Evolutionary conservation across 768 basidiomycete genomes (phyloP).

Genomic region (Leccinum incarnatum): DNA sequence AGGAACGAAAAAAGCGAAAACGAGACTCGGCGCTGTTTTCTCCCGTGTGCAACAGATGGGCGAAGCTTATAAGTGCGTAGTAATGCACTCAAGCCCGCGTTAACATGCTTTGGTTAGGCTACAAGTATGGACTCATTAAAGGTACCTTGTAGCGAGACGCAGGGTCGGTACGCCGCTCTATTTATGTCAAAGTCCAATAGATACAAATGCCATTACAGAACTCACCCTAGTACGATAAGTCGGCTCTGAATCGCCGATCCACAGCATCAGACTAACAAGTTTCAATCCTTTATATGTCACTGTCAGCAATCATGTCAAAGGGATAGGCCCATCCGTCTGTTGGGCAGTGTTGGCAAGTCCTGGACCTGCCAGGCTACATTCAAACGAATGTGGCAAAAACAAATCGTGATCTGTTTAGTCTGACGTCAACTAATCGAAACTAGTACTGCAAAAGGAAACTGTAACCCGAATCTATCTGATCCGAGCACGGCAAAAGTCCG

Average conservation of each 20-base stretch:
- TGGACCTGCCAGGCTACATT: no score
- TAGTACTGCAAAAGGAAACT: background rate
- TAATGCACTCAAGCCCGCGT: background rate
- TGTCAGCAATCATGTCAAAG: no score
- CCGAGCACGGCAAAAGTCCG: background rate
- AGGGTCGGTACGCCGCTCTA: background rate
- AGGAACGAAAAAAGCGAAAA: background rate
- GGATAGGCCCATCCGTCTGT: no score
- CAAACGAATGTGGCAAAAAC: no score
- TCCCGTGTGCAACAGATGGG: background rate
- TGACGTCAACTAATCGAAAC: background rate
- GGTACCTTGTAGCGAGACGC: background rate
- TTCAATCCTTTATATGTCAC: no score
- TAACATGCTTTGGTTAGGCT: background rate
- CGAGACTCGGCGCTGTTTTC: background rate
- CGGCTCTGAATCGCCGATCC: no score
- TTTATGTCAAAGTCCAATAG: background rate
- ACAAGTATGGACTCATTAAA: background rate
- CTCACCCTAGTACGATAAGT: background rate
- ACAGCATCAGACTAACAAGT: background rate
- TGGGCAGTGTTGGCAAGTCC: no score
- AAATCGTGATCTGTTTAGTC: no score
- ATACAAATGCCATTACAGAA: background rate
- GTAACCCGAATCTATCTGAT: background rate
- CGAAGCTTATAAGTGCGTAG: background rate